Conservation (phyloP, 1,139 yeast species). For the Sugiyamaella japonica region DNA sequence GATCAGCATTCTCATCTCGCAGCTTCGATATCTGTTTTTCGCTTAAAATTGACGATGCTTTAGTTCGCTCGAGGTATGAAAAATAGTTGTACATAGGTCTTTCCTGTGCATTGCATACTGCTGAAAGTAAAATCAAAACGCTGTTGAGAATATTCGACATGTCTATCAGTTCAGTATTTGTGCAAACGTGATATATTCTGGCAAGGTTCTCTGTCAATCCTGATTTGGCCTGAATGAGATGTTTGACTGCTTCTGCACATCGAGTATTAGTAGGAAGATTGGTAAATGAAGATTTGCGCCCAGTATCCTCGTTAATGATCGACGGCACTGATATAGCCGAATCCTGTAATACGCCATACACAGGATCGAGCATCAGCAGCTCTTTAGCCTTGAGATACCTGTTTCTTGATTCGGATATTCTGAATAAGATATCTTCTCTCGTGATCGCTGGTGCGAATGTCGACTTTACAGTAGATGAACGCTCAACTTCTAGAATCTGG, state of each 20-base stretch:
- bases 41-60: conserved; percentile 15
- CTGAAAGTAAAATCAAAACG: conserved; percentile 36
- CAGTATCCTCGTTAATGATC: conserved; percentile 17
- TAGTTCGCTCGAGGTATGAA: conserved; percentile 21
- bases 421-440: conserved; percentile 29
- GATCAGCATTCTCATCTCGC: not conserved
- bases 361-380: conserved; percentile 43
- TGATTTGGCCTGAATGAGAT: conserved; percentile 11
- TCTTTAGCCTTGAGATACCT: conserved; percentile 30
- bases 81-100: conserved; percentile 9
- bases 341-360: conserved; percentile 49
- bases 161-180: conserved; percentile 28
- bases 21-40: conserved; percentile 19
- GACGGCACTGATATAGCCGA: conserved; percentile 52
- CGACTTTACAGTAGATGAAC: not conserved
- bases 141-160: conserved; percentile 28
- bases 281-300: conserved; percentile 6
- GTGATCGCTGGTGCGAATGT: not conserved
- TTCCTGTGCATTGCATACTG: conserved; percentile 26
- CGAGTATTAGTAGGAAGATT: conserved; percentile 6
- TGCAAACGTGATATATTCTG: conserved; percentile 22
- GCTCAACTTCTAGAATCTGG: conserved; percentile 22
- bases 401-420: conserved; percentile 29
- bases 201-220: not conserved
- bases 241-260: conserved; percentile 15